Base-by-base conservation (phyloP, 106 monocot species). In the Triglochin maritima region DNA sequence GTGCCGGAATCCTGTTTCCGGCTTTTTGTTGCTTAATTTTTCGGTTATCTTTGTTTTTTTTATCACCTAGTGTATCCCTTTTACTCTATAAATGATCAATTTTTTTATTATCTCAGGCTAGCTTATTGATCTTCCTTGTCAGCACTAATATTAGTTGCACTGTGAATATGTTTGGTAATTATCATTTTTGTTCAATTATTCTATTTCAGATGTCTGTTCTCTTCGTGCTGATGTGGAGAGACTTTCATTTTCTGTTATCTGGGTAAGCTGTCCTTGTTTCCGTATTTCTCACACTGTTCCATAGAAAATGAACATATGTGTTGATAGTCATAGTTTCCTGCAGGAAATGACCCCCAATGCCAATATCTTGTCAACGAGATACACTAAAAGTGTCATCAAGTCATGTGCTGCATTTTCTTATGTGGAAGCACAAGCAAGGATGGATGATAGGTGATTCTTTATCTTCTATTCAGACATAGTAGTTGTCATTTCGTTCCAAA, bases 361-460 rank as follows among this genome's bases (percentile, higher is more conserved):
- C 69, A 77, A 92, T 53, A 84, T 99, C 72, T 69, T 92, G 50
- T 89, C 98, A 52, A 86, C 98, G 69, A 99, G 81, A 82, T 99
- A 86, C 61, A 92, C 98, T 50, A 99, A 92, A 58, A 92, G 98
- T 81, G 86, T 79, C 46, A 99, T 99, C 66, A 99, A 92, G 62
- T 99, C 98, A 16, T 89, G 88, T 81, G 92, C 92, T 86, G 98
- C 98, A 72, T 66, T 99, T 72, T 99, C 98, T 63, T 99, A 99
- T 83, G 80, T 99, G 6, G 98, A 98, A 86, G 98, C 98, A 77
- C 98, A 99, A 92, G 98, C 98, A 51, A 82, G 88, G 50, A 98
- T 99, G 98, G 98, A 99, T 79, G 98, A 99, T 62, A 87, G 89
- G 98, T 99, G 46, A 46, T 50, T n/a, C n/a, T 71, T 68, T 5